phyloP scores from a whole-genome alignment of 73 alveolate species.

The Paramecium pentaurelia region DNA sequence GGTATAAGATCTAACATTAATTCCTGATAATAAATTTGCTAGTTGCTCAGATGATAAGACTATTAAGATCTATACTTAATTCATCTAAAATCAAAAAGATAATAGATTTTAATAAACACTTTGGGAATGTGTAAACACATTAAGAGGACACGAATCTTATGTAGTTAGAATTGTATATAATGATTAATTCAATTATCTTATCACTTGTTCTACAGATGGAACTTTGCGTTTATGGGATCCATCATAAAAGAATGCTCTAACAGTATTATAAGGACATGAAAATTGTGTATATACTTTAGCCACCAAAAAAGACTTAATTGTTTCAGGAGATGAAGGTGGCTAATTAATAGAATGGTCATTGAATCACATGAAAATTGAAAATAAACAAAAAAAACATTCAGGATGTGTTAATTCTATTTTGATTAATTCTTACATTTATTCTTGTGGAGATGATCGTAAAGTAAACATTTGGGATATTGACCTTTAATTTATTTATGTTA shows the following conservation, averaged over 20 bases:
- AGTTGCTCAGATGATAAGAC: conserved; percentile 50
- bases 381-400: background rate
- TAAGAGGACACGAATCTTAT: conserved; percentile 29
- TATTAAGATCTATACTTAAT: background rate
- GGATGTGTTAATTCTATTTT: conserved; percentile 41
- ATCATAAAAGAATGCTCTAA: background rate
- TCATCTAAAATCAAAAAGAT: background rate
- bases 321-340: conserved; percentile 49
- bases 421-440: background rate
- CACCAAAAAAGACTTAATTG: background rate
- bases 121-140: background rate
- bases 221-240: conserved; percentile 17
- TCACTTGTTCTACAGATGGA: conserved; percentile 17
- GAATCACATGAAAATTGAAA: background rate
- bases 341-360: background rate
- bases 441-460: conserved; percentile 24
- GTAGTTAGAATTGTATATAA: conserved; percentile 18
- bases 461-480: background rate
- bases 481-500: background rate
- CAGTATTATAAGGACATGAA: conserved; percentile 9
- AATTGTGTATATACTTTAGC: conserved; percentile 39
- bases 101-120: background rate
- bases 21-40: conserved; percentile 12
- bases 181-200: background rate
- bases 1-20: background rate